These are phyloP conservation scores for Solanum chilense DNA, from an alignment of 257 asterid genomes.

Conservation along the genomic window DNA sequence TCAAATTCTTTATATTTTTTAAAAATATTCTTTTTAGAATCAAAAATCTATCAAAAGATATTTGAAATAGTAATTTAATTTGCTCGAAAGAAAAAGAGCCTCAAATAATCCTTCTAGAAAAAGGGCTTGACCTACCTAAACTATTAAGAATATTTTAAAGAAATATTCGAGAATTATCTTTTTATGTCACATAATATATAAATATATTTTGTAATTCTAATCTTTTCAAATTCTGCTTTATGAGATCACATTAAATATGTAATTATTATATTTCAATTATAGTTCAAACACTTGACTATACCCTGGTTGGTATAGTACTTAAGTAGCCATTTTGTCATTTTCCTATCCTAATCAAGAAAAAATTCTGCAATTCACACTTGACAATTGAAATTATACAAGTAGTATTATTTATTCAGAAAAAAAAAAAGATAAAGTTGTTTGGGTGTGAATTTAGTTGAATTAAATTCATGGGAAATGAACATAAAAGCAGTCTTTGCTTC, in stretches of 20 bases:
- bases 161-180: no score
- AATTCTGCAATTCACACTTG: neutral
- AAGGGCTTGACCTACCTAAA: neutral
- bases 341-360: neutral
- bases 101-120: accelerated
- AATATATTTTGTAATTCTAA: no score
- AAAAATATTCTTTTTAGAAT: no score
- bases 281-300: neutral
- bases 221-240: no score
- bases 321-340: neutral
- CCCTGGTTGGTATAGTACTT: neutral
- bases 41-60: no score
- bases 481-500: neutral
- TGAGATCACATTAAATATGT: neutral
- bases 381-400: neutral
- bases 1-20: neutral
- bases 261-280: neutral
- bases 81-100: neutral
- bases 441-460: neutral
- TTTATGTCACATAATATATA: no score
- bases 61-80: no score
- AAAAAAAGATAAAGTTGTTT: neutral
- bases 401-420: neutral
- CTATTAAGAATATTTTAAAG: no score
- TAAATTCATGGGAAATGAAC: neutral